These are phyloP conservation scores for Nasturtium officinale DNA, from an alignment of 345 rosid genomes.

Conservation along the genomic window DNA sequence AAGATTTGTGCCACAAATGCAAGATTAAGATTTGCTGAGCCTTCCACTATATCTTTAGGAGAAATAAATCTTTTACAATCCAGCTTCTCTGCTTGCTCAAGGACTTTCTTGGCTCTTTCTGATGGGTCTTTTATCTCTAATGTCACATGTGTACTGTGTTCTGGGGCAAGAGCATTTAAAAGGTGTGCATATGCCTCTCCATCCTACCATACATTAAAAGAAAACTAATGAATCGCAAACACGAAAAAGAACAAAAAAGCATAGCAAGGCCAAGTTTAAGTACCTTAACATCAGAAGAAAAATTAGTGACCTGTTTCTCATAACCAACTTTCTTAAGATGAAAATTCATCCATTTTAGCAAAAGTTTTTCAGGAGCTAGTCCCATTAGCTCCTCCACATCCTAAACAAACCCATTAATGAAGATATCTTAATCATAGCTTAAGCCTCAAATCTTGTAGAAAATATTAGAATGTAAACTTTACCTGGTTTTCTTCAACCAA, in stretches of 20 bases:
- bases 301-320: constrained; percentile 81
- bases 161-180: constrained; percentile 94
- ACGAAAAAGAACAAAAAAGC: too few relatives aligned
- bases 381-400: constrained; percentile 94
- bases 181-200: constrained; percentile 96
- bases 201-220: constrained; percentile 62
- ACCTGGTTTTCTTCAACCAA: constrained; percentile 84
- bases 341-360: constrained; percentile 97
- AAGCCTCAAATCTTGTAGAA: too few relatives aligned
- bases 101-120: constrained; percentile 80
- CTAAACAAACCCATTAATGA: too few relatives aligned
- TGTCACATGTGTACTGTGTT: constrained; percentile 57
- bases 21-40: constrained; percentile 81
- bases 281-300: constrained; percentile 96
- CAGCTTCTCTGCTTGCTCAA: constrained; percentile 85
- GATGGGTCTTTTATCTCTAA: constrained; percentile 67
- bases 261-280: too few relatives aligned
- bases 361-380: constrained; percentile 89
- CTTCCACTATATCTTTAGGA: constrained; percentile 82
- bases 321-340: constrained; percentile 96
- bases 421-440: too few relatives aligned
- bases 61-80: constrained; percentile 79
- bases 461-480: too few relatives aligned
- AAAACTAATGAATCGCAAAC: too few relatives aligned
- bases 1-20: constrained; percentile 91